Evolutionary conservation across 2,329 filamentous ascomycete species (phyloP), one percentile per base, ranked within the genome.

Genomic region (Pyrenochaeta sp.): DNA sequence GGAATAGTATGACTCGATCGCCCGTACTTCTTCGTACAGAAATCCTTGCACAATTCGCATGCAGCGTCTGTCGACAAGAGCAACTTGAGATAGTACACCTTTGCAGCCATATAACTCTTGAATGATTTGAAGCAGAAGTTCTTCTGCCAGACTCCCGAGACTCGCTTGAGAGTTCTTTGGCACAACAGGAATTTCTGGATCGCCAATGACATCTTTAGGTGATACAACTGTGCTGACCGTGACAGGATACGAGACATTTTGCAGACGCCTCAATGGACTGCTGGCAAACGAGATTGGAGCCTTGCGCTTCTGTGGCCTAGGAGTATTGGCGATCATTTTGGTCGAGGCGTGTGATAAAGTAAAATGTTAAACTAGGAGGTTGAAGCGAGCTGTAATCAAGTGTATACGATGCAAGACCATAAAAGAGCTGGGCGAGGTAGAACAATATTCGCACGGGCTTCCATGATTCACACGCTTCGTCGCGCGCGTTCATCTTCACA

Each of bases 71-170:
- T 49, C 41, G 6, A 44, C 49, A 2, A 20, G 45, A 18, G 51
- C 44, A 6, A 61, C 33, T 14, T 17, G 39, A 3, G 49, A 49
- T 4, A 58, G 39, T 27, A 32, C 29, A 12, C 9, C 21, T 1
- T 11, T n/a, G 10, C 21, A 6, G 2, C 21, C 9, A 2, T 32
- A 4, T 1, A 56, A 18, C 18, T 39, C 12, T 9, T 29, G 10
- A 15, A 47, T 4, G 11, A 52, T 45, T 14, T 45, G 20, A 9
- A 52, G n/a, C 1, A 58, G 30, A 7, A 58, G 39, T 9, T 58
- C 56, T 21, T 58, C 56, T 7, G 56, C 52, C 10, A 58, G 18
- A 0, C 41, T 21, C 14, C 23, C 27, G n/a, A 58, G 49, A 36
- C 49, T 32, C 1, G 52, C 55, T 45, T 49, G 35, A 14, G 42